Conservation (phyloP, 2,329 filamentous ascomycete genomes). For the Ascocoryne sarcoides region DNA sequence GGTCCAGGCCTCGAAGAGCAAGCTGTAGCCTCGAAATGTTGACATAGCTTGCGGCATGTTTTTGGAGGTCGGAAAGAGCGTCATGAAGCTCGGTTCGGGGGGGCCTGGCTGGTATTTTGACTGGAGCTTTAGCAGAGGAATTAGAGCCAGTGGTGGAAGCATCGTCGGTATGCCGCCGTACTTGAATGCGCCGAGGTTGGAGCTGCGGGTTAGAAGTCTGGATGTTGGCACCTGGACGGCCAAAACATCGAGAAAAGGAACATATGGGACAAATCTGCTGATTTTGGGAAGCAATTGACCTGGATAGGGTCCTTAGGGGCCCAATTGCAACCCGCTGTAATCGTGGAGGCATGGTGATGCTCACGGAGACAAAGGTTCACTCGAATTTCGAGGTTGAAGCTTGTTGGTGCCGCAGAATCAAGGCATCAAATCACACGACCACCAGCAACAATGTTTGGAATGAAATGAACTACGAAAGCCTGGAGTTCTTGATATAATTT, state of each 20-base stretch:
- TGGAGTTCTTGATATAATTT: too few species aligned
- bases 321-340: constrained; percentile 19
- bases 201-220: background rate
- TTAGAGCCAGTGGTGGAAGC: constrained; percentile 2
- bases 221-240: constrained; percentile 1
- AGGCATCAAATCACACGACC: background rate
- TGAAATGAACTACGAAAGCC: too few species aligned
- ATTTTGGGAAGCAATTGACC: constrained; percentile 5
- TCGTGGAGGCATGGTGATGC: constrained; percentile 28
- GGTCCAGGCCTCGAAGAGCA: constrained; percentile 55
- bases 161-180: constrained; percentile 12
- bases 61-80: constrained; percentile 50
- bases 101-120: background rate
- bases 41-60: constrained; percentile 50
- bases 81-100: constrained; percentile 19
- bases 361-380: constrained; percentile 4
- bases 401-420: constrained; percentile 2
- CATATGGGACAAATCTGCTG: constrained; percentile 23
- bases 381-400: constrained; percentile 3
- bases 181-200: constrained; percentile 7
- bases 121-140: background rate
- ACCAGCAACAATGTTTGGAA: too few species aligned
- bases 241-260: constrained; percentile 9
- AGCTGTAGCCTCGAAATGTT: constrained; percentile 65
- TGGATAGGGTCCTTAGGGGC: constrained; percentile 7